Evolutionary conservation across 2,329 filamentous ascomycete species (phyloP).

Genomic region (Botrytis aclada): DNA sequence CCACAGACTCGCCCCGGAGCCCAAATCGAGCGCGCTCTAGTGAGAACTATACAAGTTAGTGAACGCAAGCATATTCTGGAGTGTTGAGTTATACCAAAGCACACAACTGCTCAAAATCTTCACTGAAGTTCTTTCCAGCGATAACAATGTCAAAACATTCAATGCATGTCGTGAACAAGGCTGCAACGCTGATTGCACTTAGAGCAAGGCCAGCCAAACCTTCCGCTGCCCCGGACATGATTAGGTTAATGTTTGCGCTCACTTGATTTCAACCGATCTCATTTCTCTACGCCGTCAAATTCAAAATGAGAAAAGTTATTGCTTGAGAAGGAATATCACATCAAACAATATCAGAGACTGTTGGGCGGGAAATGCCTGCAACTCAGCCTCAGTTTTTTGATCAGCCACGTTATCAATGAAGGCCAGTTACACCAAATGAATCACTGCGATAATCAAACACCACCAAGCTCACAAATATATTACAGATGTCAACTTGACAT

Average conservation of each 20-base stretch:
- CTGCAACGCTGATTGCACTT: slow-evolving; percentile 28
- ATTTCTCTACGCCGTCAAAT: background rate
- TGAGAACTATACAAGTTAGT: background rate
- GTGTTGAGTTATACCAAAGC: slow-evolving; percentile 10
- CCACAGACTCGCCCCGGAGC: slow-evolving; percentile 24
- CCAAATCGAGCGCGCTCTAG: slow-evolving; percentile 20
- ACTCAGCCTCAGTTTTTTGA: background rate
- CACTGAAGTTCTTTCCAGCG: slow-evolving; percentile 26
- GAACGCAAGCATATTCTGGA: background rate
- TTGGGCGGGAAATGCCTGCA: background rate
- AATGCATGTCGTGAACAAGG: slow-evolving; percentile 33
- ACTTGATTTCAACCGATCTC: background rate
- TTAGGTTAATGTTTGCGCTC: background rate
- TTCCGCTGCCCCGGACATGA: slow-evolving; percentile 17
- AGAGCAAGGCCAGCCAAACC: slow-evolving; percentile 26
- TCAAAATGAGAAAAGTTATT: background rate
- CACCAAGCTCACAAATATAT: background rate
- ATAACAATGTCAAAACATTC: slow-evolving; percentile 34
- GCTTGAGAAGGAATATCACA: background rate
- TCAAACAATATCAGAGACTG: background rate
- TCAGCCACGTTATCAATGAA: background rate
- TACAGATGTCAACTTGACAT: background rate
- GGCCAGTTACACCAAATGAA: no score
- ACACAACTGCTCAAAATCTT: slow-evolving; percentile 32
- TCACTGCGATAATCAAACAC: no score